Evolutionary conservation across 345 rosid species (phyloP).

Genomic region (Corymbia maculata): DNA sequence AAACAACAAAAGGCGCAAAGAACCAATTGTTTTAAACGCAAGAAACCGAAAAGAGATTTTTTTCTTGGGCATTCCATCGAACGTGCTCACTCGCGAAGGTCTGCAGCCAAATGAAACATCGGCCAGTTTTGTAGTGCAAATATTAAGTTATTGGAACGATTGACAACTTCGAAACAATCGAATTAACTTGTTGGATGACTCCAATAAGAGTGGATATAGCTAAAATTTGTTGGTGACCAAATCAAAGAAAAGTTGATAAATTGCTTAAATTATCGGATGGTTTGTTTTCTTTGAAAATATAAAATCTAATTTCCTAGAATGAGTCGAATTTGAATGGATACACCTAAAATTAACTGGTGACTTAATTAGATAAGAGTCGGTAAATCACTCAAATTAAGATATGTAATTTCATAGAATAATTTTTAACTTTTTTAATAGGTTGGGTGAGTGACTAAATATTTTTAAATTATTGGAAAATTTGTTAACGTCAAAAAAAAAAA

Average conservation of each 20-base stretch:
- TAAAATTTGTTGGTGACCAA: background rate
- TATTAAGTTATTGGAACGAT: background rate
- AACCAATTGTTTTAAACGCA: background rate
- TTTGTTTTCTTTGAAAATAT: no score
- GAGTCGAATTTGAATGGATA: no score
- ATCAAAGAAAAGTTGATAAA: no score
- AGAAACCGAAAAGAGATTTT: background rate
- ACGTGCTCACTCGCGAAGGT: background rate
- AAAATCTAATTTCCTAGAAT: no score
- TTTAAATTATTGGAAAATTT: background rate
- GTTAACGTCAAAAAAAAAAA: background rate
- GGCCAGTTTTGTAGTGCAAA: background rate
- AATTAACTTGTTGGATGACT: background rate
- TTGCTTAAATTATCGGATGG: no score
- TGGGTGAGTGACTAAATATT: background rate
- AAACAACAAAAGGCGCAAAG: background rate
- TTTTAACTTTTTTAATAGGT: background rate
- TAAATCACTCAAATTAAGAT: background rate
- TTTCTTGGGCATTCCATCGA: background rate
- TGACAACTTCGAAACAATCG: background rate
- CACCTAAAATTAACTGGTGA: no score
- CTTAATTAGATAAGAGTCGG: no score
- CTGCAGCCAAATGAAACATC: background rate
- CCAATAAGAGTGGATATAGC: background rate
- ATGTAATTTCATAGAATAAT: background rate